Conservation (phyloP, 495 filamentous ascomycete species). For the Lepraria neglecta region DNA sequence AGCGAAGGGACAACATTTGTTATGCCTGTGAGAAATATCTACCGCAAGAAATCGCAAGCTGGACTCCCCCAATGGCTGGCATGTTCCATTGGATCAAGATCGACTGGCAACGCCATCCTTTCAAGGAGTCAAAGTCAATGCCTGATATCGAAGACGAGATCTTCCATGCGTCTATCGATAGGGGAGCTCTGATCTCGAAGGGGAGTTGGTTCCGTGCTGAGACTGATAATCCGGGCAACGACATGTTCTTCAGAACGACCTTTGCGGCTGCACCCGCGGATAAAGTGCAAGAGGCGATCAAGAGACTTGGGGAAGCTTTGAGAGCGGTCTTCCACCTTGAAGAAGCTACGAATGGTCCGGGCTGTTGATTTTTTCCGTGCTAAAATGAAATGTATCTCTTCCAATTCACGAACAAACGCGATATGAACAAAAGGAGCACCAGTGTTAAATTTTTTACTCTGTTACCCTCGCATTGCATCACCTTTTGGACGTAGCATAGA, state of each 20-base stretch:
- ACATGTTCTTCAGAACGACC: conserved; percentile 80
- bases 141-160: conserved; percentile 77
- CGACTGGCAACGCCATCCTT: conserved; percentile 67
- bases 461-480: not conserved
- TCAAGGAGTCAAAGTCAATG: conserved; percentile 48
- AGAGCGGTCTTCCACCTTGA: conserved; percentile 51
- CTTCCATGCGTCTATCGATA: conserved; percentile 63
- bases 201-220: conserved; percentile 87
- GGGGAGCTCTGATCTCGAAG: conserved; percentile 66
- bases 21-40: conserved; percentile 75
- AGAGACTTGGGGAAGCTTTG: conserved; percentile 65
- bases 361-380: not conserved
- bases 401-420: not conserved
- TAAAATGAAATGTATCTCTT: not conserved
- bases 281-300: conserved; percentile 72
- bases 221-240: conserved; percentile 31
- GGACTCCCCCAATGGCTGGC: conserved; percentile 78
- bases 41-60: conserved; percentile 71
- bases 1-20: conserved; percentile 68
- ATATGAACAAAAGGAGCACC: not conserved
- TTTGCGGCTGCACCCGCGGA: conserved; percentile 73
- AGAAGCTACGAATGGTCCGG: conserved; percentile 3
- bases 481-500: not conserved
- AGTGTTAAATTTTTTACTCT: not conserved
- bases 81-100: conserved; percentile 97